Conservation (phyloP, 2,329 filamentous ascomycete species). For the Arthroderma uncinatum region DNA sequence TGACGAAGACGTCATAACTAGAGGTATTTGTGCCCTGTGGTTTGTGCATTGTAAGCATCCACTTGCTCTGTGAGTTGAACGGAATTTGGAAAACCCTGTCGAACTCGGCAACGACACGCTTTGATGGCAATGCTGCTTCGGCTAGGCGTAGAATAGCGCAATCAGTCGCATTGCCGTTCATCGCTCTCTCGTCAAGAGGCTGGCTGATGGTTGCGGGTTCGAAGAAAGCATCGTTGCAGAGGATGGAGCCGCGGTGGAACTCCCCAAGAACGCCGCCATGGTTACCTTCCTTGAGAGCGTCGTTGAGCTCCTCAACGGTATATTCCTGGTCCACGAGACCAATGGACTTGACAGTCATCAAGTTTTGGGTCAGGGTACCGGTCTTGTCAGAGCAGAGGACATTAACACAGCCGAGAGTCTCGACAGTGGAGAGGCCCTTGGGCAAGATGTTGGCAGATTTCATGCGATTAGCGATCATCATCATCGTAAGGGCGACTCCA, state of each 20-base stretch:
- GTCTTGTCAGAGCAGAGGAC: conserved; percentile 71
- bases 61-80: conserved; percentile 79
- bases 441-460: conserved; percentile 64
- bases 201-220: conserved; percentile 52
- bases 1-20: conserved; percentile 47
- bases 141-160: conserved; percentile 62
- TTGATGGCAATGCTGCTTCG: conserved; percentile 51
- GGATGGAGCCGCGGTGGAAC: conserved; percentile 46
- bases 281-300: conserved; percentile 51
- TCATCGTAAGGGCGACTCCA: conserved; percentile 57
- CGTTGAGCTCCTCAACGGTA: neutral
- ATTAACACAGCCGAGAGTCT: conserved; percentile 61
- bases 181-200: conserved; percentile 50
- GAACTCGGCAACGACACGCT: conserved; percentile 52
- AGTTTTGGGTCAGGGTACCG: conserved; percentile 39
- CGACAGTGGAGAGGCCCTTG: conserved; percentile 69
- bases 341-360: conserved; percentile 59
- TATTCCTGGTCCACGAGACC: conserved; percentile 23
- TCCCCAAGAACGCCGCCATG: conserved; percentile 34
- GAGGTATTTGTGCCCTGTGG: conserved; percentile 17
- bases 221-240: conserved; percentile 68
- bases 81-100: conserved; percentile 55
- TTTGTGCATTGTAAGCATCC: conserved; percentile 56
- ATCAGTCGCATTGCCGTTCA: conserved; percentile 67
- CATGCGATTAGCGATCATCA: conserved; percentile 68